Conservation (phyloP, 2,329 filamentous ascomycete species). For the Cladophialophora immunda region DNA sequence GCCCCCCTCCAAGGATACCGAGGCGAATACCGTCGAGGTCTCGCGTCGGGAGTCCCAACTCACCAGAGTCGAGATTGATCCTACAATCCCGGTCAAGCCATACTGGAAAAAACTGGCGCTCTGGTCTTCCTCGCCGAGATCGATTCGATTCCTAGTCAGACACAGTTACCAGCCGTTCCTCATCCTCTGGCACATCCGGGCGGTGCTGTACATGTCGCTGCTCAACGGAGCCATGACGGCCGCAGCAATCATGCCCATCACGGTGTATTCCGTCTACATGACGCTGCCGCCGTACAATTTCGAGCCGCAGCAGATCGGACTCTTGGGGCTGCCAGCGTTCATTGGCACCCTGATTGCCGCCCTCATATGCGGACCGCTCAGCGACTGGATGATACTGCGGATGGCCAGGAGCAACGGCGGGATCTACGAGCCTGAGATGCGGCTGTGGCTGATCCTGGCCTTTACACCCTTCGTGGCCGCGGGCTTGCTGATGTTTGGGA, state of each 20-base stretch:
- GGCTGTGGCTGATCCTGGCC: constrained; percentile 47
- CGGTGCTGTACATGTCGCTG: constrained; percentile 51
- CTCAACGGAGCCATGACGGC: constrained; percentile 51
- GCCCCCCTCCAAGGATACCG: constrained; percentile 25
- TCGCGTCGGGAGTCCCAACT: not conserved
- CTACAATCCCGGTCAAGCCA: constrained; percentile 50
- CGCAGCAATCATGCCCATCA: constrained; percentile 57
- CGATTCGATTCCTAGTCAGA: constrained; percentile 39
- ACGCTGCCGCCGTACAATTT: constrained; percentile 48
- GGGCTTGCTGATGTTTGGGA: constrained; percentile 53
- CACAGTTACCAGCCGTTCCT: constrained; percentile 36
- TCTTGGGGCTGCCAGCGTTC: constrained; percentile 47
- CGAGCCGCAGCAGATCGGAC: constrained; percentile 44
- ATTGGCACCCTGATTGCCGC: constrained; percentile 51
- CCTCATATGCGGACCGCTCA: constrained; percentile 51
- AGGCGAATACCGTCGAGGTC: constrained; percentile 28
- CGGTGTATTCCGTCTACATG: constrained; percentile 55
- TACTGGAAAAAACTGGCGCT: constrained; percentile 55
- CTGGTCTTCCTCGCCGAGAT: constrained; percentile 27
- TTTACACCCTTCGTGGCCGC: constrained; percentile 42
- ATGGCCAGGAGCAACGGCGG: constrained; percentile 57
- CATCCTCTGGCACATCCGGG: constrained; percentile 37
- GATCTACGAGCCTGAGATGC: constrained; percentile 61
- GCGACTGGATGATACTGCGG: constrained; percentile 50
- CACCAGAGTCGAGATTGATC: not conserved